These are phyloP conservation scores for Polyporus arcularius DNA, from an alignment of 768 basidiomycete genomes.

Conservation along the genomic window DNA sequence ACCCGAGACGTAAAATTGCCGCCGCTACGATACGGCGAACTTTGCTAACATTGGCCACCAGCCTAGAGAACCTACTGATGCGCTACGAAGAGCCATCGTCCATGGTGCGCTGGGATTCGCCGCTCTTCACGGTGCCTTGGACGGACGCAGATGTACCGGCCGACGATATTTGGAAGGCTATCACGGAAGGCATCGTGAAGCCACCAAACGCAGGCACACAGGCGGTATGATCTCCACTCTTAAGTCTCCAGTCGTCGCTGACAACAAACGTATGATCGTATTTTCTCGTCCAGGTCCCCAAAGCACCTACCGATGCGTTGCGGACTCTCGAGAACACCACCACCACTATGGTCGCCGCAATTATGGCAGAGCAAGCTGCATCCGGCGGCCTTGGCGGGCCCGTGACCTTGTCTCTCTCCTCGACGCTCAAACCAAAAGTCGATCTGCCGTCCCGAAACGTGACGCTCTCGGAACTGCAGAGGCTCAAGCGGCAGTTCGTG, in stretches of 20 bases:
- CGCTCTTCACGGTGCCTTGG: conserved; percentile 84
- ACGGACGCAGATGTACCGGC: conserved; percentile 66
- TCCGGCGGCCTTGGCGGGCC: conserved; percentile 55
- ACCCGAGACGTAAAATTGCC: conserved; percentile 61
- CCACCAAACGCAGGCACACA: conserved; percentile 86
- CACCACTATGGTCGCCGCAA: conserved; percentile 64
- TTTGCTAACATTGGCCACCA: conserved; percentile 32
- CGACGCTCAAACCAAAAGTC: conserved; percentile 47
- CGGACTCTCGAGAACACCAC: conserved; percentile 83
- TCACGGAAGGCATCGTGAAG: conserved; percentile 79
- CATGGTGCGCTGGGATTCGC: conserved; percentile 99
- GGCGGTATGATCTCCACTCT: conserved; percentile 47
- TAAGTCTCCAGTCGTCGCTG: not conserved
- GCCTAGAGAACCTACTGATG: conserved; percentile 83
- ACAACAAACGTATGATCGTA: not conserved
- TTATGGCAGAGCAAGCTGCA: conserved; percentile 64
- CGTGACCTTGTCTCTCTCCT: conserved; percentile 47
- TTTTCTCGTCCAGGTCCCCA: conserved; percentile 53
- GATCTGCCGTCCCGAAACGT: conserved; percentile 68
- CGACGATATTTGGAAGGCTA: conserved; percentile 76
- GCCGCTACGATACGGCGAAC: conserved; percentile 2
- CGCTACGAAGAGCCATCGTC: conserved; percentile 96
- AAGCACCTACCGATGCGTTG: conserved; percentile 87
- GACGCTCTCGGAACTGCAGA: conserved; percentile 85
- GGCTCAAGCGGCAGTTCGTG: conserved; percentile 90